Evolutionary conservation across 768 basidiomycete genomes (phyloP).

Genomic region (Chalciporus sphaerocephalus): DNA sequence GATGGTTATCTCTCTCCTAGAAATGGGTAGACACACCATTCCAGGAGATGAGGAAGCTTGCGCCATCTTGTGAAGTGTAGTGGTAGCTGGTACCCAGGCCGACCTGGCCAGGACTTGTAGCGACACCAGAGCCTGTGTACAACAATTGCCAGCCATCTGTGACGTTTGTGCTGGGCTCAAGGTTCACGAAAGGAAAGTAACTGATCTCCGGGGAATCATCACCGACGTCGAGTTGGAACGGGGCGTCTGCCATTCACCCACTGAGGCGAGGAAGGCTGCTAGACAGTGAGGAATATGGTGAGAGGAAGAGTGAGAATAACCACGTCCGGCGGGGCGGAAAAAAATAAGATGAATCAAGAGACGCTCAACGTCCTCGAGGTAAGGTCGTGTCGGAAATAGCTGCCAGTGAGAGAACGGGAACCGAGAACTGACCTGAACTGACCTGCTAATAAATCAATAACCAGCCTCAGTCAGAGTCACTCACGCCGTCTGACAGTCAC

Average conservation of each 20-base stretch:
- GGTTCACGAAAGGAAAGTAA: conserved; percentile 61
- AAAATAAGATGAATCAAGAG: conserved; percentile 11
- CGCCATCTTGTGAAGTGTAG: conserved; percentile 56
- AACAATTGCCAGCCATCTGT: conserved; percentile 66
- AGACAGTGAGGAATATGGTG: conserved; percentile 3
- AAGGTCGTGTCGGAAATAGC: conserved; percentile 24
- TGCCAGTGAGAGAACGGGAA: conserved; percentile 11
- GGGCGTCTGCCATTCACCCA: conserved; percentile 33
- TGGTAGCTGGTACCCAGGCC: conserved; percentile 59
- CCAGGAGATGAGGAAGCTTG: conserved; percentile 55
- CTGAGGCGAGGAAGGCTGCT: conserved; percentile 8
- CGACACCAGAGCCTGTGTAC: conserved; percentile 50
- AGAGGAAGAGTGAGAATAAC: conserved; percentile 12
- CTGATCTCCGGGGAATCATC: conserved; percentile 61
- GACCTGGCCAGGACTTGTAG: conserved; percentile 35
- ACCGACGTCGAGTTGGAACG: conserved; percentile 46
- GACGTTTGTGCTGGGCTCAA: conserved; percentile 45
- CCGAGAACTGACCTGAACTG: not conserved
- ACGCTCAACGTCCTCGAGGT: conserved; percentile 29
- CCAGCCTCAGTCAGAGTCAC: not conserved
- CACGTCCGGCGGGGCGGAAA: not conserved
- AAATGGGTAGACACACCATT: conserved; percentile 42
- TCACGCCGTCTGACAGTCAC: not conserved
- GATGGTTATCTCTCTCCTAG: not conserved
- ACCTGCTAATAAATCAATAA: not conserved